Base-by-base conservation (phyloP, 805 yeast species). In the Zygosaccharomyces gambellarensis region DNA sequence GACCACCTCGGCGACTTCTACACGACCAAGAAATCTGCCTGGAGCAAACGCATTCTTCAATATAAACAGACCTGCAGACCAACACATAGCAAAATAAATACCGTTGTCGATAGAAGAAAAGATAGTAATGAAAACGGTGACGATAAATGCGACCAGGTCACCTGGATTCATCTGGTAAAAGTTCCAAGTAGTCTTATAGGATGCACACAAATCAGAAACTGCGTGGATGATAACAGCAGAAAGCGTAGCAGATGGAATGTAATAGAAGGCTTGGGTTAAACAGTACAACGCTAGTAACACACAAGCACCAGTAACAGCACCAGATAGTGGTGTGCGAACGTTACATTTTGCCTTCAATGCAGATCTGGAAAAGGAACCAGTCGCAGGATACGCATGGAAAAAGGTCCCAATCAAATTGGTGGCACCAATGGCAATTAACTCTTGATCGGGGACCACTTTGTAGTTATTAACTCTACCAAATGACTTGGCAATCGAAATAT, bases 331-430 rank as follows among this genome's bases (percentile, higher is more conserved):
- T 19, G 97, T 90, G 64, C 90, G 80, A 41, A 90, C 97, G 65
- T 96, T 95, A 77, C 96, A 90, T 71, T 90, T 90, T 45, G 95
- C 84, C 71, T 92, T 90, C 61, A 90, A 77, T 6, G 97, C 97
- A 40, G 96, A 86, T 74, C 97, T 83, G 17, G 95, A 87, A 69
- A 90, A 90, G 1, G 97, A 90, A 41, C 97, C 97, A 4, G 97
- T 90, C 6, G 96, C 90, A 7, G 97, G 97, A 67, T 90, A 90
- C 6, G 97, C 96, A 62, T 81, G 78, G 79, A 90, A 90, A 64
- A 90, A 88, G 19, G 96, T 88, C 58, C 97, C 97, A 58, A 90
- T 76, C 66, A 90, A 76, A 70, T 90, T 90, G 47, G 94, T 85
- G 41, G 85, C 87, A 62, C 97, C 97, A 68, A 90, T 90, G 38